Base-by-base conservation (phyloP, 805 yeast species). In the Sugiyamaella mastotermitis region DNA sequence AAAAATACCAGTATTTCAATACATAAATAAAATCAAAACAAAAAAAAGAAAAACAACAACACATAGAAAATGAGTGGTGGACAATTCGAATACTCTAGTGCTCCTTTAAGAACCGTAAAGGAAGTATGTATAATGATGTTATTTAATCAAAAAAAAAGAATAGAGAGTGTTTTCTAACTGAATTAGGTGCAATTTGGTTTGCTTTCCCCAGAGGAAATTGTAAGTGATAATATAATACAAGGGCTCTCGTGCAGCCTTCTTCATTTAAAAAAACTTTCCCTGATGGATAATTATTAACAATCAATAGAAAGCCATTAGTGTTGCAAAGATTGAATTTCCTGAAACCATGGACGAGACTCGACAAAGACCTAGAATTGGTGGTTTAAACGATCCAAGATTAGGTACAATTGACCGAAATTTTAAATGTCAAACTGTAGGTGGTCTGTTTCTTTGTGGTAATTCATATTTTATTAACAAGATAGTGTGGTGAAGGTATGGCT, bases 331-430 rank as follows among this genome's bases (percentile, higher is more conserved):
- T 56, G 97, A 90, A 64, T 92, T 83, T 57, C 98, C 99, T 16
- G 99, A 92, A 65, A 92, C 97, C n/a, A 92, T 92, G 95, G 98
- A 92, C 62, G 97, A 88, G 62, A 78, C 95, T 27, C 87, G 94
- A 42, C 82, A 83, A 58, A 83, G 84, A 48, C 97, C 97, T 33
- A 79, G 97, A 61, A 88, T 87, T 50, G 97, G 97, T 47, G 99
- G 99, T 44, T 69, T 92, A 46, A 90, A 88, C 60, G 98, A 94
- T 62, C 97, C 98, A 44, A 79, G 97, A 54, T 71, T 92, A 45
- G 99, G 99, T 35, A 83, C 97, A 3, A 88, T 92, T 53, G 99
- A 92, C 64, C 80, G 98, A 62, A 90, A 88, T 61, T 84, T 83
- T 72, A 86, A 85, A 68, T 92, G 99, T 72, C 97, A 90, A 70